Conservation (phyloP, 2,329 filamentous ascomycete genomes). For the Arthrobotrys iridis region DNA sequence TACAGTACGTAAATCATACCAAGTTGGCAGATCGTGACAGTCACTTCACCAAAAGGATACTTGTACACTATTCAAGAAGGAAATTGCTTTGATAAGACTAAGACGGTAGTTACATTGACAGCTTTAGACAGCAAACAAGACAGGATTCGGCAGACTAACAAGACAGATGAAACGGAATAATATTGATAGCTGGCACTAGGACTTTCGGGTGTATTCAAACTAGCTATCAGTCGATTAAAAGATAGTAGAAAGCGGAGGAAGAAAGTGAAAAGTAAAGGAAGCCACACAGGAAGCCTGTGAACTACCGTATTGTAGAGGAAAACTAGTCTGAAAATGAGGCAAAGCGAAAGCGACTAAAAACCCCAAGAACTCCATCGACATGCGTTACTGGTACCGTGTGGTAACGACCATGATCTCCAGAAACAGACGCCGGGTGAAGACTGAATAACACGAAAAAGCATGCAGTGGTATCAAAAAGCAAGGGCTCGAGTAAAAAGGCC, state of each 20-base stretch:
- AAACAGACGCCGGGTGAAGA: slow-evolving; percentile 31
- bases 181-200: too few species aligned
- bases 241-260: slow-evolving; percentile 1
- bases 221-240: not conserved
- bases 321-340: not conserved
- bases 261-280: slow-evolving; percentile 10
- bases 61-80: too few species aligned
- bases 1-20: too few species aligned
- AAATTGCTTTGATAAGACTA: too few species aligned
- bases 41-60: too few species aligned
- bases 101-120: too few species aligned
- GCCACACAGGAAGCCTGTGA: not conserved
- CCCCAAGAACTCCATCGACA: slow-evolving; percentile 38
- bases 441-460: not conserved
- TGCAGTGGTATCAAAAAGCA: not conserved
- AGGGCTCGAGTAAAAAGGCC: not conserved
- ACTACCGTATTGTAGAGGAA: not conserved
- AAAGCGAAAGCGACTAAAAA: not conserved
- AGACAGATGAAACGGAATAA: too few species aligned
- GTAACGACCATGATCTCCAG: slow-evolving; percentile 17
- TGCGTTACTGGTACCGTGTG: slow-evolving; percentile 35
- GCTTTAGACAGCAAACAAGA: too few species aligned
- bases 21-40: too few species aligned
- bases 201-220: too few species aligned
- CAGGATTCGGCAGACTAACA: too few species aligned